phyloP scores from a whole-genome alignment of 2,329 filamentous ascomycete genomes.

The Cytospora leucostoma region DNA sequence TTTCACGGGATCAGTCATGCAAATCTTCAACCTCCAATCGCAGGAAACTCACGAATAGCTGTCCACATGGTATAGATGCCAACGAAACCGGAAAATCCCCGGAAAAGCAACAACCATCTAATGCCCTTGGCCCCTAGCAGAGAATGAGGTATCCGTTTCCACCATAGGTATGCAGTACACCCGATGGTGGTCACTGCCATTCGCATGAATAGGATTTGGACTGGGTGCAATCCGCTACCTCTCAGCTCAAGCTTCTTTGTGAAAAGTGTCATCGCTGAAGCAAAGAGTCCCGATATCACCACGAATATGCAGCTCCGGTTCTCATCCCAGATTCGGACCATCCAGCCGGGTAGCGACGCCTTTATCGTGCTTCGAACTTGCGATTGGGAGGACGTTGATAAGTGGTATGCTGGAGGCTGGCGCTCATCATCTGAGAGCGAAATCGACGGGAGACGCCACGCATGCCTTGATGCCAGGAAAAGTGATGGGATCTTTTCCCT shows the following conservation, averaged over 20 bases:
- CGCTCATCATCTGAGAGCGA: background rate
- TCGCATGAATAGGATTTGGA: slow-evolving; percentile 68
- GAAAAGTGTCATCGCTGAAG: slow-evolving; percentile 80
- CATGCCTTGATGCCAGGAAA: background rate
- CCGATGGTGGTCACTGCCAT: slow-evolving; percentile 73
- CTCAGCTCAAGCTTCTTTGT: slow-evolving; percentile 50
- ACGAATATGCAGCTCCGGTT: slow-evolving; percentile 77
- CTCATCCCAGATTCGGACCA: slow-evolving; percentile 53
- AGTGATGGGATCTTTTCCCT: slow-evolving; percentile 1
- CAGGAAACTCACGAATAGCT: slow-evolving; percentile 35
- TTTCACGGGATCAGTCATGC: slow-evolving; percentile 36
- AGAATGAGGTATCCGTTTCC: slow-evolving; percentile 64
- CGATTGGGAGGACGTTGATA: background rate
- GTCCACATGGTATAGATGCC: slow-evolving; percentile 74
- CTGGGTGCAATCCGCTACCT: slow-evolving; percentile 22
- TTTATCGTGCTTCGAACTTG: background rate
- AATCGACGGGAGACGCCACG: background rate
- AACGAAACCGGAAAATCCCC: slow-evolving; percentile 70
- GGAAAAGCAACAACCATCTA: slow-evolving; percentile 64
- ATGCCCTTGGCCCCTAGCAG: slow-evolving; percentile 70
- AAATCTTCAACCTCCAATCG: background rate
- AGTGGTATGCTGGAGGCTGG: background rate
- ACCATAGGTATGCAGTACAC: slow-evolving; percentile 73
- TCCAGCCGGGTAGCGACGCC: slow-evolving; percentile 30
- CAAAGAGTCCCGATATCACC: slow-evolving; percentile 76